Base-by-base conservation (phyloP, 305 asterid species). In the Petunia hybrid region DNA sequence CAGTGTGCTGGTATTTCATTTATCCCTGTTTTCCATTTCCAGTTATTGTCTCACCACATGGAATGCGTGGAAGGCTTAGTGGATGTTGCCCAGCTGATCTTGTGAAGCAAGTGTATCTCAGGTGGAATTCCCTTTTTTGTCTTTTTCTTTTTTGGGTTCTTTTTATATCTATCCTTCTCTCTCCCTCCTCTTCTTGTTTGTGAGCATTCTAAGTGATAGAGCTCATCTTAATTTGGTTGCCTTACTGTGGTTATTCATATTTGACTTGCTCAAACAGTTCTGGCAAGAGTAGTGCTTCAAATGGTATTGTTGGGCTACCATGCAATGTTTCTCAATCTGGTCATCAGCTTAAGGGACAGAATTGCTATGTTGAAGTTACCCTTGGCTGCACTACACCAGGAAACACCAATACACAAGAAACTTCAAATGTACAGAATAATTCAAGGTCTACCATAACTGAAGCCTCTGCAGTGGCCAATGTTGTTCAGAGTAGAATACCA, bases 31-130 rank as follows among this genome's bases (percentile, higher is more conserved):
- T 39, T 8, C 83, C 51, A 69, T 84, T 82, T 89, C 86, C 91
- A 97, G 99, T 95, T 82, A 85, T 94, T 86, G 97, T 91, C 83
- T 92, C 99, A 56, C 99, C 98, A 82, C 98, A 93, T 84, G 99
- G 99, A 80, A 97, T 97, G 98, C 95, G 90, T 80, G 99, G 99
- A 87, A 93, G 89, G 87, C 98, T 97, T 80, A 90, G 92, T 40
- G 98, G 99, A 82, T 89, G 91, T 82, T 94, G 97, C 84, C 98
- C 99, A 55, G 92, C 91, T 57, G 98, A 97, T 89, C 95, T 97
- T 78, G 99, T 94, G 90, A 97, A 97, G 86, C 97, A 97, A 88
- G 98, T 97, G 41, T 93, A 93, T 87, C 88, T 94, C 89, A 91
- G 99, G 99, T 96, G 78, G 78, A 85, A 83, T 83, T 78, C 8